phyloP scores from a whole-genome alignment of 2,329 filamentous ascomycete genomes.

The Whalleya microplaca region DNA sequence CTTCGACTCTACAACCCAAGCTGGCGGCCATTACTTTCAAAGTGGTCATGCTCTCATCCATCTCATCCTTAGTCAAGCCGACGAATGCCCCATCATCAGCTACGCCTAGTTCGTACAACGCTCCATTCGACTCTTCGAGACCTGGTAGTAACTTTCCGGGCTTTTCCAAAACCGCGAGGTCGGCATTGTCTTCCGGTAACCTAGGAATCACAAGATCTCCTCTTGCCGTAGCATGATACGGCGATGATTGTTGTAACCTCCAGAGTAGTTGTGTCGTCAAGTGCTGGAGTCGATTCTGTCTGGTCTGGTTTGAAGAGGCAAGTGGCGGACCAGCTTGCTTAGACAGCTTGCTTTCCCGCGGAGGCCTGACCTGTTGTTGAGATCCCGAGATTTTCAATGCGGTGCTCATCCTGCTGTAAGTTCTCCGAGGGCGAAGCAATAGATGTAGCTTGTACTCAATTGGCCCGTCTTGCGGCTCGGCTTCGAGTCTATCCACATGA shows the following conservation, averaged over 20 bases:
- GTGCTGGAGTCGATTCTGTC: conserved; percentile 85
- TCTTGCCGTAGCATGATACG: conserved; percentile 81
- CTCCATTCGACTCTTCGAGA: conserved; percentile 89
- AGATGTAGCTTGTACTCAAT: conserved; percentile 97
- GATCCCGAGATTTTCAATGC: conserved; percentile 39
- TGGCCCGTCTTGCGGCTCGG: conserved; percentile 91
- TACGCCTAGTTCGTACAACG: conserved; percentile 94
- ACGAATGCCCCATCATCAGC: conserved; percentile 92
- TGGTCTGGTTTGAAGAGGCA: conserved; percentile 64
- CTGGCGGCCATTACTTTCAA: conserved; percentile 90
- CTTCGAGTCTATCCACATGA: conserved; percentile 69
- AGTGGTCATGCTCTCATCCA: conserved; percentile 87
- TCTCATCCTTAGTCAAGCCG: conserved; percentile 85
- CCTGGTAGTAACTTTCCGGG: conserved; percentile 70
- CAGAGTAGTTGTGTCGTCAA: conserved; percentile 94
- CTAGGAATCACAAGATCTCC: conserved; percentile 75
- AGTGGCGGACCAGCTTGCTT: conserved; percentile 30
- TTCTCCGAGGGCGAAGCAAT: conserved; percentile 75
- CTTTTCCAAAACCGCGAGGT: conserved; percentile 50
- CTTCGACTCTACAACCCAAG: conserved; percentile 81
- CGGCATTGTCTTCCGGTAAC: conserved; percentile 66
- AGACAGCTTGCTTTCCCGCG: conserved; percentile 32
- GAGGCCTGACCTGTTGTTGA: conserved; percentile 34
- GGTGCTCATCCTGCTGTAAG: conserved; percentile 74
- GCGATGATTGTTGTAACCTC: conserved; percentile 92